Base-by-base conservation (phyloP, 2,329 filamentous ascomycete genomes). In the Stachybotrys chartarum region DNA sequence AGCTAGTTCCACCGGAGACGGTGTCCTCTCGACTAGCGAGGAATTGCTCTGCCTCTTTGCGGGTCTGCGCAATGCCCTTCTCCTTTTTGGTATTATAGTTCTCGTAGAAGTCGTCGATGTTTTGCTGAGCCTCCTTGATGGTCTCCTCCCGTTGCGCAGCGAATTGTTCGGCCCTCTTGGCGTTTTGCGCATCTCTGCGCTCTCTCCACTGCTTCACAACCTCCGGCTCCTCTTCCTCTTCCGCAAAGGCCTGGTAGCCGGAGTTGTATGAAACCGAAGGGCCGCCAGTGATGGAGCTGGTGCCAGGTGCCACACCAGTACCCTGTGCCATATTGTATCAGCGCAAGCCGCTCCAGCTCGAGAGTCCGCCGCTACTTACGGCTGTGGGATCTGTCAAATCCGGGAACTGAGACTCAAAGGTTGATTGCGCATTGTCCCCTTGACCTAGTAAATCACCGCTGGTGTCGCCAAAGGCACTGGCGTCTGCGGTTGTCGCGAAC, bases 41-140 rank as follows among this genome's bases (percentile, higher is more conserved):
- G 73, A 97, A 99, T 68, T 96, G 86, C 67, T 97, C 93, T 7
- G 93, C 94, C 64, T 99, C 94, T 71, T 89, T 88, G 66, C 87
- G 85, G 55, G 93, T 94, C 77, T 96, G 90, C 24, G 87, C 80
- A 63, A 97, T 87, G 57, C 83, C 84, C 82, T 97, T 97, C 72
- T 99, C 94, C 72, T 94, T 93, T 78, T 97, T 96, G 73, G 88
- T 86, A 78, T 97, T 97, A 80, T 99, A 99, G 75, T 96, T 97
- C 69, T 97, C 92, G 79, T 99, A 99, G 76, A 97, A 99, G 71
- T 97, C 94, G 71, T 99, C 94, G 61, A 99, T 96, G 72, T 95
- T 94, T 70, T 92, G 83, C 68, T 91, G 91, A 11, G 94, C 94
- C 64, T 94, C 91, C 70, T 90, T 85, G 68, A 97, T 77, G 1